These are phyloP conservation scores for Trichoderma reesei DNA, from an alignment of 495 filamentous ascomycete species.

Conservation along the genomic window DNA sequence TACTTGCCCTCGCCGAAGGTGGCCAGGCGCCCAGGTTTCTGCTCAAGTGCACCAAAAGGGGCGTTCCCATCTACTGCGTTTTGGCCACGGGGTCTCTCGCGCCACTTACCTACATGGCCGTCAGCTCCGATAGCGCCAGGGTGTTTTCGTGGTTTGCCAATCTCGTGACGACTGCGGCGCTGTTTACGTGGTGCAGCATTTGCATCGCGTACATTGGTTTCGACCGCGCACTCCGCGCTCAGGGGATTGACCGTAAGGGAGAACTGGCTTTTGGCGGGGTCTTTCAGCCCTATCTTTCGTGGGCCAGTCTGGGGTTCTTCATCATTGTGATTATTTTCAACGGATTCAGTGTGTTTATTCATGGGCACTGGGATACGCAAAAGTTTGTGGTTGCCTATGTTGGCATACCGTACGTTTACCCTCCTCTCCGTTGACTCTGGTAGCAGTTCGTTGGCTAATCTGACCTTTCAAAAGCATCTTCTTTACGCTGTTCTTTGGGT, in stretches of 20 bases:
- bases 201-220: slow-evolving; percentile 53
- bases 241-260: slow-evolving; percentile 30
- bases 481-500: neutral
- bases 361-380: slow-evolving; percentile 29
- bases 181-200: slow-evolving; percentile 45
- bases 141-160: slow-evolving; percentile 6
- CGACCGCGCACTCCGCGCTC: slow-evolving; percentile 39
- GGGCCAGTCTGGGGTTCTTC: slow-evolving; percentile 38
- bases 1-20: slow-evolving; percentile 22
- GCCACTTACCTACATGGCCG: slow-evolving; percentile 42
- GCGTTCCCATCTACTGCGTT: slow-evolving; percentile 18
- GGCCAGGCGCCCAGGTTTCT: slow-evolving; percentile 19
- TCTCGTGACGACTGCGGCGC: slow-evolving; percentile 22
- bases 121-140: slow-evolving; percentile 44
- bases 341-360: slow-evolving; percentile 55
- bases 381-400: slow-evolving; percentile 1
- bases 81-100: slow-evolving; percentile 30
- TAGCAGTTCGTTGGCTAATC: slow-evolving; percentile 13
- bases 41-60: slow-evolving; percentile 39
- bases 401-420: slow-evolving; percentile 9
- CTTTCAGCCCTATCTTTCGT: slow-evolving; percentile 46
- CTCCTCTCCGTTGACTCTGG: slow-evolving; percentile 22
- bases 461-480: neutral
- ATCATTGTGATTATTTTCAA: slow-evolving; percentile 47
- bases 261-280: slow-evolving; percentile 42